These are phyloP conservation scores for Penicillium concentricum DNA, from an alignment of 2,329 filamentous ascomycete genomes.

Conservation along the genomic window DNA sequence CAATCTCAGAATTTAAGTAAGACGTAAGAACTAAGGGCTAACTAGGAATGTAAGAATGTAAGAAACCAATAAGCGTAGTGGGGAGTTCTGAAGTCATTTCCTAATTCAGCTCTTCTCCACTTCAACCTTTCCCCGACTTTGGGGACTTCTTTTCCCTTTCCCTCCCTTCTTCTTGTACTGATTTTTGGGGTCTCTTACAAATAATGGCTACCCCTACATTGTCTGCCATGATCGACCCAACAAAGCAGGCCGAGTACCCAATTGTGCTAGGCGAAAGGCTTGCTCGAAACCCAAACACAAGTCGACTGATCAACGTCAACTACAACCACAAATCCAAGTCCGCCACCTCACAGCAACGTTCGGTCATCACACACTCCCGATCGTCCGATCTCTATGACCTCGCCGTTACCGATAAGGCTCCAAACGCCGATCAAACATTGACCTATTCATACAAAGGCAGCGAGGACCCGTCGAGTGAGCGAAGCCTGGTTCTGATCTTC, in stretches of 20 bases:
- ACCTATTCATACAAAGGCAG: slow-evolving; percentile 44
- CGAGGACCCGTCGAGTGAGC: slow-evolving; percentile 37
- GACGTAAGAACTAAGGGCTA: no score
- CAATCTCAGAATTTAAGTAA: background rate
- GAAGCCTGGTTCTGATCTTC: slow-evolving; percentile 63
- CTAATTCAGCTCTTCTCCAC: slow-evolving; percentile 1
- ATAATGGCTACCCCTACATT: slow-evolving; percentile 37
- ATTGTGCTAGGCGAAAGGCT: slow-evolving; percentile 47
- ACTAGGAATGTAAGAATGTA: background rate
- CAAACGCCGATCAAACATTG: slow-evolving; percentile 39
- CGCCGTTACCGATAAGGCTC: slow-evolving; percentile 43
- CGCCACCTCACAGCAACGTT: slow-evolving; percentile 39
- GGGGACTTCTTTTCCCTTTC: background rate
- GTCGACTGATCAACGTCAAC: slow-evolving; percentile 41
- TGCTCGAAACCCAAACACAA: slow-evolving; percentile 27
- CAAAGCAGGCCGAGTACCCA: slow-evolving; percentile 48
- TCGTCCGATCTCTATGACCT: slow-evolving; percentile 42
- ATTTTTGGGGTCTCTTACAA: slow-evolving; percentile 2
- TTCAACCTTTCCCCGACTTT: slow-evolving; percentile 10
- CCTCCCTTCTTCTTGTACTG: background rate
- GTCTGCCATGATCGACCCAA: slow-evolving; percentile 42
- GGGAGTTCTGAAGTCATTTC: background rate
- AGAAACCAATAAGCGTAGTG: background rate
- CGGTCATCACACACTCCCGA: slow-evolving; percentile 36
- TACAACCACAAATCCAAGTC: slow-evolving; percentile 49